Conservation (phyloP, 495 filamentous ascomycete genomes). For the Neurospora tetraspora region DNA sequence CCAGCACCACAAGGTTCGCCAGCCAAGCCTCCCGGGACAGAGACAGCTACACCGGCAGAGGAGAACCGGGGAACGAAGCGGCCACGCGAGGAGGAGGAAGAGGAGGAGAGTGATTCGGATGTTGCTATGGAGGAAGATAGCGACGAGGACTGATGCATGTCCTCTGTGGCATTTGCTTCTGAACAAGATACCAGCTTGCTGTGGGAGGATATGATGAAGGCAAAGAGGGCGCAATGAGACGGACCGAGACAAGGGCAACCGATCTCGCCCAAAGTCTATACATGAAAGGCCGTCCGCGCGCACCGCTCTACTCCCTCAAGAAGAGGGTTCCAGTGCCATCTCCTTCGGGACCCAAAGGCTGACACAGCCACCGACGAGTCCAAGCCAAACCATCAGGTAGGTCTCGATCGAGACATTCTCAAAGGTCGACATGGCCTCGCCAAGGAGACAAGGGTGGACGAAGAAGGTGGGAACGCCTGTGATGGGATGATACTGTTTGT, state of each 20-base stretch:
- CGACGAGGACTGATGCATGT: conserved; percentile 39
- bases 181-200: neutral
- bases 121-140: conserved; percentile 67
- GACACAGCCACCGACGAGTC: conserved; percentile 62
- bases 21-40: conserved; percentile 30
- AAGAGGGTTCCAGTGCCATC: conserved; percentile 30
- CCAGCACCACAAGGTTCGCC: conserved; percentile 30
- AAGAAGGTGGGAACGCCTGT: conserved; percentile 67
- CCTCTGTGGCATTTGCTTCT: neutral
- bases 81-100: conserved; percentile 51
- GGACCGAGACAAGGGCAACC: too few relatives aligned
- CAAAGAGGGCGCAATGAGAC: neutral
- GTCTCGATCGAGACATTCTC: conserved; percentile 42
- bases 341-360: conserved; percentile 59
- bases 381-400: conserved; percentile 76
- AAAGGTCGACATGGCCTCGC: conserved; percentile 57
- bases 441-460: conserved; percentile 79
- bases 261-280: too few relatives aligned
- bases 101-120: conserved; percentile 49
- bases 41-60: conserved; percentile 33
- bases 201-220: neutral
- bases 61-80: conserved; percentile 50
- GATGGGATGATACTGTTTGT: conserved; percentile 62
- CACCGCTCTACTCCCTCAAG: neutral
- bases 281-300: too few relatives aligned